Base-by-base conservation (phyloP, 805 yeast species). In the Teunomyces atbi region DNA sequence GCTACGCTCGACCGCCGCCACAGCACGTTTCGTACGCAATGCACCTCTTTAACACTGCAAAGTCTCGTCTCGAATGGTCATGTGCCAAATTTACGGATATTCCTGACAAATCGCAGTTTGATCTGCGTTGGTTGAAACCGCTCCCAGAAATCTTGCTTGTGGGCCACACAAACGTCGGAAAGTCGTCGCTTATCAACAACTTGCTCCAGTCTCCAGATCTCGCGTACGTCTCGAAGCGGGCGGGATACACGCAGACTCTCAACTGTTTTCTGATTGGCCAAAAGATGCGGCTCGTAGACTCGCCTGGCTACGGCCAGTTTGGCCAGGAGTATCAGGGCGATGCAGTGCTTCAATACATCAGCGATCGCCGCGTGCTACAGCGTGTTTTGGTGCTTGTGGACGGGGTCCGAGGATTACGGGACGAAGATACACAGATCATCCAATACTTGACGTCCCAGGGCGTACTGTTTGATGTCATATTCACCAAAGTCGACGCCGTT, bases 101-200 rank as follows among this genome's bases (percentile, higher is more conserved):
- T 4, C 92, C 89, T 0, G n/a, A n/a, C n/a, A n/a, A n/a, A n/a
- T n/a, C n/a, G n/a, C n/a, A n/a, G n/a, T n/a, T n/a, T n/a, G n/a
- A n/a, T n/a, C n/a, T n/a, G n/a, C n/a, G n/a, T n/a, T n/a, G n/a
- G n/a, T n/a, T n/a, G n/a, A 50, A 45, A 32, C 62, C 65, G 12
- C 55, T 71, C 5, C 96, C 96, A 0, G 96, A 89, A 57, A 78
- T 89, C 4, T 69, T 85, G 3, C 74, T 90, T 40, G 55, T 90
- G 38, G 97, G 97, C 0, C 78, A 88, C 51, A 84, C 95, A 41
- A 90, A 90, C 55, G 90, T 84, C 6, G 97, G 97, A 0, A 90
- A 90, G 59, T 87, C 96, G 0, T 82, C 95, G 0, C 61, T 90
- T 20, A 68, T 90, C 34, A 86, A 87, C 57, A 78, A 77, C 10